Percentiles rank a stretch among this genome's conserved stretches.
Evolutionary conservation across 768 basidiomycete species (phyloP).

Genomic region (Dendrothele bispora): DNA sequence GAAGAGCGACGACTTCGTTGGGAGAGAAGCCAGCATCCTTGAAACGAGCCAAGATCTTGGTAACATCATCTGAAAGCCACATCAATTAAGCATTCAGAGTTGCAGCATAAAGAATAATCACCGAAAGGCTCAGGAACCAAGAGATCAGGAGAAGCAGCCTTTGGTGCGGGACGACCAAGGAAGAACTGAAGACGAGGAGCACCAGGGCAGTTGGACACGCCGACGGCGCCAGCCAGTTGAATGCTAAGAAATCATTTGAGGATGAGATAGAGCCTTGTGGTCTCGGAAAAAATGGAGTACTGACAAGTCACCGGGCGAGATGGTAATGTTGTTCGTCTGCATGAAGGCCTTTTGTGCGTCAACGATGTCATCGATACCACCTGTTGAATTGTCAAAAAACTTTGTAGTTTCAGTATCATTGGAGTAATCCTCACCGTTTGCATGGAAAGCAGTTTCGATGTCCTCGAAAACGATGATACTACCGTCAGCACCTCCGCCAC

Average conservation of each 20-base stretch:
- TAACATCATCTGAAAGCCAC: no score
- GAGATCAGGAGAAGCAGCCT: conserved; percentile 25
- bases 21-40: conserved; percentile 10
- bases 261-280: no score
- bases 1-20: conserved; percentile 11
- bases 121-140: conserved; percentile 30
- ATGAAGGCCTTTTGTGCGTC: conserved; percentile 25
- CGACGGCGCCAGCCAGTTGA: conserved; percentile 37
- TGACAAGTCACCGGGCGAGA: conserved; percentile 36
- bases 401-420: no score
- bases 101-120: no score
- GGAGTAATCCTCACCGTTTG: conserved; percentile 21
- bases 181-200: conserved; percentile 35
- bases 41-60: conserved; percentile 6
- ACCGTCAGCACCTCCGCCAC: conserved; percentile 27
- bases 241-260: conserved; percentile 19
- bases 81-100: no score
- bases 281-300: not conserved
- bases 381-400: not conserved
- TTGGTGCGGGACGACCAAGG: conserved; percentile 34
- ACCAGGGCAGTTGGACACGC: conserved; percentile 32
- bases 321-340: conserved; percentile 17
- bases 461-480: conserved; percentile 35
- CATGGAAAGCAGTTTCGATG: conserved; percentile 32
- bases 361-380: conserved; percentile 32